These are phyloP conservation scores for Hypoxylon lienhwacheense DNA, from an alignment of 495 filamentous ascomycete genomes.

Conservation along the genomic window DNA sequence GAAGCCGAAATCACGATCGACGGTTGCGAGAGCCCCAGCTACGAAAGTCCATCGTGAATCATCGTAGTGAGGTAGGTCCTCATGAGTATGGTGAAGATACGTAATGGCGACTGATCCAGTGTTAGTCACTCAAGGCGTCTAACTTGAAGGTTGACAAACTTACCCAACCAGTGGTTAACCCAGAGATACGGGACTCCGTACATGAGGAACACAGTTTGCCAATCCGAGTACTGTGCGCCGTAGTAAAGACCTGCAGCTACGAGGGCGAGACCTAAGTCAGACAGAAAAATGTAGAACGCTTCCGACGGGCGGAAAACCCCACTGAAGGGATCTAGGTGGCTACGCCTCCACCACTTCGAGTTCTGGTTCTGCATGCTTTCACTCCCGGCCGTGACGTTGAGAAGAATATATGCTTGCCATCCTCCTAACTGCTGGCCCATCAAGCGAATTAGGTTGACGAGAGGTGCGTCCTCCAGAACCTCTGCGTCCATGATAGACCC, in stretches of 20 bases:
- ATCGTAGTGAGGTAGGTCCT: constrained; percentile 60
- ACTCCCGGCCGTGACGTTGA: constrained; percentile 57
- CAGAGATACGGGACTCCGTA: constrained; percentile 61
- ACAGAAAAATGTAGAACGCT: constrained; percentile 55
- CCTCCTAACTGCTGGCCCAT: constrained; percentile 58
- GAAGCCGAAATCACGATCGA: constrained; percentile 66
- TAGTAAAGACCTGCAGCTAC: constrained; percentile 50
- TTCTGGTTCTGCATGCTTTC: constrained; percentile 53
- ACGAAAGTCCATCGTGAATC: constrained; percentile 61
- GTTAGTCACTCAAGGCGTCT: constrained; percentile 7
- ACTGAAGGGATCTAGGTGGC: constrained; percentile 47
- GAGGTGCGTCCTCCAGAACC: constrained; percentile 60
- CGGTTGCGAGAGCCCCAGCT: constrained; percentile 62
- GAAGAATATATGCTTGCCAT: constrained; percentile 58
- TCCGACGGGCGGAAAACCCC: constrained; percentile 64
- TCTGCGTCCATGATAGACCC: constrained; percentile 45
- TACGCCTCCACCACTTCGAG: constrained; percentile 63
- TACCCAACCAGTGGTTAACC: constrained; percentile 64
- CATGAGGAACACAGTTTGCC: constrained; percentile 52
- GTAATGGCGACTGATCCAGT: constrained; percentile 54
- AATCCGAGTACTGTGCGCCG: constrained; percentile 50
- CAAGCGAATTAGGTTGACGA: constrained; percentile 51
- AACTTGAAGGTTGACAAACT: constrained; percentile 5
- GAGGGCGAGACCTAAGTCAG: constrained; percentile 60
- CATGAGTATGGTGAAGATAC: constrained; percentile 68